Conservation (phyloP, 2,329 filamentous ascomycete species). For the Penicillium glabrum region DNA sequence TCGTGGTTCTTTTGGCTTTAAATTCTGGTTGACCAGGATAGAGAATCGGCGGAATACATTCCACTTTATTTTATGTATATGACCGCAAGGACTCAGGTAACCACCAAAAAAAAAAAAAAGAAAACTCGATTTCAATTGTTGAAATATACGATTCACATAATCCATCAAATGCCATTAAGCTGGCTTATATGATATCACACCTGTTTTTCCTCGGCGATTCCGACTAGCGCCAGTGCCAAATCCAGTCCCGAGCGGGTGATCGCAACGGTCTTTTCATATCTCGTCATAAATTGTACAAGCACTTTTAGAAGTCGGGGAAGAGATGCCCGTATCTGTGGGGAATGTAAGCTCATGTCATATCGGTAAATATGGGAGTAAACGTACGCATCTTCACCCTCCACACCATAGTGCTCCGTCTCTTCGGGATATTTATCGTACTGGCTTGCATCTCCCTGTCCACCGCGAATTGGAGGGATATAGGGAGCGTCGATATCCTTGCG, state of each 20-base stretch:
- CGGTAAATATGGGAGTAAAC: conserved; percentile 42
- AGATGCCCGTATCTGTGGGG: conserved; percentile 66
- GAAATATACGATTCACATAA: conserved; percentile 12
- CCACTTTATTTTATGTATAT: conserved; percentile 15
- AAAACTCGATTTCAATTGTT: conserved; percentile 24
- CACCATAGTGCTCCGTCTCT: conserved; percentile 89
- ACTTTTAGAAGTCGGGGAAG: conserved; percentile 69
- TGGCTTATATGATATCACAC: conserved; percentile 14
- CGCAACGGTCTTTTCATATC: conserved; percentile 26
- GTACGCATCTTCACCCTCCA: conserved; percentile 78
- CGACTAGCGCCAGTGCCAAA: conserved; percentile 15
- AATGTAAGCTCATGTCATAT: background rate
- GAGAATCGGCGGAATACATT: conserved; percentile 8
- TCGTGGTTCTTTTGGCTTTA: conserved; percentile 11
- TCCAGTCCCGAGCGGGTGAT: conserved; percentile 13
- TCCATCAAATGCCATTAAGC: background rate
- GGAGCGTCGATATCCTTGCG: conserved; percentile 98
- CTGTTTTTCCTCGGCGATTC: conserved; percentile 18
- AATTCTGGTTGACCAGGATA: conserved; percentile 1
- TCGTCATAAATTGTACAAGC: conserved; percentile 33
- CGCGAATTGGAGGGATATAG: conserved; percentile 93
- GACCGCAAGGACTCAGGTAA: conserved; percentile 4
- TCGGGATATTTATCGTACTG: conserved; percentile 98
- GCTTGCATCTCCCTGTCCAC: conserved; percentile 90
- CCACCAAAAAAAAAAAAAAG: conserved; percentile 10